Conservation (phyloP, 1,284 basidiomycete species). For the Papiliotrema laurentii region DNA sequence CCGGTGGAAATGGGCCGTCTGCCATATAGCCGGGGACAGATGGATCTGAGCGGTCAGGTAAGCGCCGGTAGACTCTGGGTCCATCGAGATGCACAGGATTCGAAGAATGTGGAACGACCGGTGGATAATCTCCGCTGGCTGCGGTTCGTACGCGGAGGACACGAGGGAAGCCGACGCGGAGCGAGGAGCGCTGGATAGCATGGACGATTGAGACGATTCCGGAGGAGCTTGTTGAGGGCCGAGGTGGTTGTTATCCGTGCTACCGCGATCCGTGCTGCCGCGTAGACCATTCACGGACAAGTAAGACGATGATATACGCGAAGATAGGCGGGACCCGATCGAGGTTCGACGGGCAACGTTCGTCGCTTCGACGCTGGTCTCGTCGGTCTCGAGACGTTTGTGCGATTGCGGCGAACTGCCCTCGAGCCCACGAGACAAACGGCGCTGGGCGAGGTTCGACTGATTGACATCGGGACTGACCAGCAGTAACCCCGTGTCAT, state of each 20-base stretch:
- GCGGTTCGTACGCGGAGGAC: slow-evolving; percentile 33
- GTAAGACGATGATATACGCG: background rate
- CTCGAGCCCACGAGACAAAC: slow-evolving; percentile 19
- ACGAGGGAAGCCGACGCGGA: slow-evolving; percentile 14
- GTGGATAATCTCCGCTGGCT: slow-evolving; percentile 65
- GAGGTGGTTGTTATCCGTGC: too few species aligned
- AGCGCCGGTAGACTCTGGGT: slow-evolving; percentile 70
- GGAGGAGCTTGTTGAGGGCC: background rate
- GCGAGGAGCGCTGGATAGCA: slow-evolving; percentile 8
- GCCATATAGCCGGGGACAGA: slow-evolving; percentile 83
- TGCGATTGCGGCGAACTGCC: background rate
- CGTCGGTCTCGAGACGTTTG: too few species aligned
- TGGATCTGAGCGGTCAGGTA: slow-evolving; percentile 84
- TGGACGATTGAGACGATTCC: slow-evolving; percentile 1
- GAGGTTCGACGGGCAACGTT: slow-evolving; percentile 1
- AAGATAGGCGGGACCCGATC: background rate
- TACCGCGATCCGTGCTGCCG: background rate
- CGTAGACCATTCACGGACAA: background rate
- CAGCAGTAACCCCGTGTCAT: slow-evolving; percentile 8
- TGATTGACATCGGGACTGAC: slow-evolving; percentile 31
- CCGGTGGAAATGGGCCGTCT: slow-evolving; percentile 17
- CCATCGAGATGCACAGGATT: slow-evolving; percentile 70
- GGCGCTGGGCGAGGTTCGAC: slow-evolving; percentile 38
- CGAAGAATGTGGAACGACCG: slow-evolving; percentile 89
- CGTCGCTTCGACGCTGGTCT: slow-evolving; percentile 1